Evolutionary conservation across 805 yeast species (phyloP).

Genomic region (Teunomyces lycoperdinae): DNA sequence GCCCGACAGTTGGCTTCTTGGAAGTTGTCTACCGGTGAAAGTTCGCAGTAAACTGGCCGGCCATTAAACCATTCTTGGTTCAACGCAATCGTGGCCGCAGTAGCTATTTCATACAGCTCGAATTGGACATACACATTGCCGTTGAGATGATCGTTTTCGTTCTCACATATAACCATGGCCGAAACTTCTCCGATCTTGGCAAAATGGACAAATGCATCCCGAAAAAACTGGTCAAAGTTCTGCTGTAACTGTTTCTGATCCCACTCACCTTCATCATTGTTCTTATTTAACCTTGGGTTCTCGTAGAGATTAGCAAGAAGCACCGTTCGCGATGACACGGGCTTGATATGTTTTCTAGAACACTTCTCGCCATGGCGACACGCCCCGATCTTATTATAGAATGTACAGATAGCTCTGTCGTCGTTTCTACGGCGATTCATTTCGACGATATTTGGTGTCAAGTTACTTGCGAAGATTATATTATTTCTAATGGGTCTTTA

Average conservation of each 20-base stretch:
- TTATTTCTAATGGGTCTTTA: too few relatives aligned
- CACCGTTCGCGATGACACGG: constrained; percentile 62
- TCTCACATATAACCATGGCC: constrained; percentile 74
- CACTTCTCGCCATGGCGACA: constrained; percentile 92
- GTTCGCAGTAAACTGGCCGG: constrained; percentile 75
- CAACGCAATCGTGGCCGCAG: constrained; percentile 54
- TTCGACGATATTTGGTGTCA: background rate
- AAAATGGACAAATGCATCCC: constrained; percentile 69
- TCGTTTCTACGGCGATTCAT: constrained; percentile 5
- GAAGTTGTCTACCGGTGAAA: constrained; percentile 70
- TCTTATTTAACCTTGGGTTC: constrained; percentile 49
- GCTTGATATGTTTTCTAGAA: constrained; percentile 67
- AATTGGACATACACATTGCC: constrained; percentile 84
- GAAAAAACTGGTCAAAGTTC: constrained; percentile 59
- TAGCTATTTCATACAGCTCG: constrained; percentile 53
- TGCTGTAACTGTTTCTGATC: constrained; percentile 39
- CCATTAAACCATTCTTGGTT: constrained; percentile 81
- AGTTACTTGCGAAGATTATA: too few relatives aligned
- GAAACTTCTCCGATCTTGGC: constrained; percentile 50
- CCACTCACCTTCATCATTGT: constrained; percentile 26
- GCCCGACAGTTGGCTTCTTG: constrained; percentile 75
- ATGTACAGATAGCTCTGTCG: constrained; percentile 39
- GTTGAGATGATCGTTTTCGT: constrained; percentile 73
- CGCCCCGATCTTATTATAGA: constrained; percentile 82
- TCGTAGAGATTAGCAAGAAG: constrained; percentile 63